Evolutionary conservation across 345 rosid genomes (phyloP).

Genomic region (Eucalyptus cladocalyx): DNA sequence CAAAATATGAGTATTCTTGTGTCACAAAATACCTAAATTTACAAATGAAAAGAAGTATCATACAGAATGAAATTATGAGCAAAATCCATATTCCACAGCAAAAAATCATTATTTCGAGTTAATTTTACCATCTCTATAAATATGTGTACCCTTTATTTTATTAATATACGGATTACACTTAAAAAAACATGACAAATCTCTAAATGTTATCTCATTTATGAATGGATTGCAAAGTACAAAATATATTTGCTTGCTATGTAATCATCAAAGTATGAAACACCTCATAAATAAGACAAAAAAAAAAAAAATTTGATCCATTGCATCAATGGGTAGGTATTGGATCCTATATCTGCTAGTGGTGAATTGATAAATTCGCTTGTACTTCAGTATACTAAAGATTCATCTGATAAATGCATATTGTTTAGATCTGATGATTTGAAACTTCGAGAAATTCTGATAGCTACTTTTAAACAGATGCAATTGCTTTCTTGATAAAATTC

Average conservation of each 20-base stretch:
- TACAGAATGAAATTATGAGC: background rate
- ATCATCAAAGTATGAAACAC: background rate
- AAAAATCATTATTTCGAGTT: background rate
- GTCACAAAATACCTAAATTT: background rate
- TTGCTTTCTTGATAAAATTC: background rate
- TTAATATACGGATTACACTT: background rate
- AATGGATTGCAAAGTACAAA: background rate
- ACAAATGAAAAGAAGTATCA: background rate
- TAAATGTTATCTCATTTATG: background rate
- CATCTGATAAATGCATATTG: background rate
- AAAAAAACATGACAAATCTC: background rate
- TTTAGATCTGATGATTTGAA: background rate
- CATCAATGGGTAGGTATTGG: background rate
- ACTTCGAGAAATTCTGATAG: background rate
- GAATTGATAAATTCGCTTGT: background rate
- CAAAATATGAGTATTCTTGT: background rate
- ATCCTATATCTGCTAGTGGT: background rate
- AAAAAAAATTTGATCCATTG: background rate
- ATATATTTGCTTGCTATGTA: background rate
- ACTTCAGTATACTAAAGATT: background rate
- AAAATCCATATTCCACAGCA: background rate
- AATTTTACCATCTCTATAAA: background rate
- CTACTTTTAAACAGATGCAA: background rate
- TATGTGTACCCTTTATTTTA: background rate
- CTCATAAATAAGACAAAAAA: background rate